Conservation (phyloP, 805 yeast species). For the Schwanniomyces sp. region DNA sequence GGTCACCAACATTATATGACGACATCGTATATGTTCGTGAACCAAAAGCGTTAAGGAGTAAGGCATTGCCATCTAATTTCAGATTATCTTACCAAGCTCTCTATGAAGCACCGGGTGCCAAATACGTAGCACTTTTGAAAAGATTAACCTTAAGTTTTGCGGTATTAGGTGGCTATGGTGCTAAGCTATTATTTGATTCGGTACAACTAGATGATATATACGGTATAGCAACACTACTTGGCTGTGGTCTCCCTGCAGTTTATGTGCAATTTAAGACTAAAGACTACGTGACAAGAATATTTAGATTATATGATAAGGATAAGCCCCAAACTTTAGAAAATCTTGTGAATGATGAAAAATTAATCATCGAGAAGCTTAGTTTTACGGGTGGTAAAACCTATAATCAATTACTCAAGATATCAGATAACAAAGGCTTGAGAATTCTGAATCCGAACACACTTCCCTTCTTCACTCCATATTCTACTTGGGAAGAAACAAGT, state of each 20-base stretch:
- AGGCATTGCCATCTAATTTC: slow-evolving; percentile 50
- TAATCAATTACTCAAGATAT: slow-evolving; percentile 57
- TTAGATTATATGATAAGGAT: slow-evolving; percentile 63
- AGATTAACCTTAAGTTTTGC: slow-evolving; percentile 63
- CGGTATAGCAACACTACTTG: slow-evolving; percentile 42
- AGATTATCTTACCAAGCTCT: slow-evolving; percentile 61
- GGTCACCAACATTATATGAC: slow-evolving; percentile 45
- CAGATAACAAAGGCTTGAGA: slow-evolving; percentile 33
- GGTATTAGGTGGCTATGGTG: slow-evolving; percentile 58
- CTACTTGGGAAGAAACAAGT: slow-evolving; percentile 41
- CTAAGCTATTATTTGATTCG: slow-evolving; percentile 57
- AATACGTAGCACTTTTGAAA: slow-evolving; percentile 62
- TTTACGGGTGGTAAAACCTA: slow-evolving; percentile 65
- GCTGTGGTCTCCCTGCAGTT: slow-evolving; percentile 58
- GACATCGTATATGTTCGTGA: slow-evolving; percentile 44
- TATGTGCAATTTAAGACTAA: slow-evolving; percentile 50
- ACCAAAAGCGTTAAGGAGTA: slow-evolving; percentile 40
- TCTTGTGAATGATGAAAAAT: slow-evolving; percentile 58
- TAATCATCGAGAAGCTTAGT: slow-evolving; percentile 67
- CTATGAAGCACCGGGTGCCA: slow-evolving; percentile 62
- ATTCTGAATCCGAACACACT: slow-evolving; percentile 24
- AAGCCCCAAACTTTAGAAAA: slow-evolving; percentile 65
- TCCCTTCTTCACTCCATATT: slow-evolving; percentile 22
- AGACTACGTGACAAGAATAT: slow-evolving; percentile 71
- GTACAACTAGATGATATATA: slow-evolving; percentile 52